A percentile compares a stretch with the other conserved stretches of the same genome.
phyloP scores from a whole-genome alignment of 208 protist genomes.

The Vickermania spadyakhi region DNA sequence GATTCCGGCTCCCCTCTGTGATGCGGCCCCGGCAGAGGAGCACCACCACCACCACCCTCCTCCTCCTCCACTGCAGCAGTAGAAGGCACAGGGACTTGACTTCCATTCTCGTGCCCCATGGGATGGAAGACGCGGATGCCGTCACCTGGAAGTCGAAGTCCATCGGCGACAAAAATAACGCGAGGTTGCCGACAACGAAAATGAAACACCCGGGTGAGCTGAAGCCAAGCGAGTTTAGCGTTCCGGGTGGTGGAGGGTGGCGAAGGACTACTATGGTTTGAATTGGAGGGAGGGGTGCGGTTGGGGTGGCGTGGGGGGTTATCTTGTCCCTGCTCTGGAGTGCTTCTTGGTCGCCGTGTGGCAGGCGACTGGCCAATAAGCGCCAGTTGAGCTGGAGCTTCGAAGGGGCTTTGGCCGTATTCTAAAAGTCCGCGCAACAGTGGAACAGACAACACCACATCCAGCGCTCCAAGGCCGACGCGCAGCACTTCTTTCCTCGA shows the following conservation, averaged over 20 bases:
- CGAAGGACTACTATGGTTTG: not conserved
- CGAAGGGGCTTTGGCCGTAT: conserved; percentile 54
- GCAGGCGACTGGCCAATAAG: conserved; percentile 75
- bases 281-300: not conserved
- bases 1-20: too few relatives aligned
- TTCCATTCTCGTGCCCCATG: not conserved
- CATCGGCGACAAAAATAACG: conserved; percentile 56
- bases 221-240: conserved; percentile 30
- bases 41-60: too few relatives aligned
- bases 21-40: too few relatives aligned
- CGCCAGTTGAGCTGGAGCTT: conserved; percentile 70
- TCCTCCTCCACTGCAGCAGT: too few relatives aligned
- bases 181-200: conserved; percentile 66
- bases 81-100: too few relatives aligned
- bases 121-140: too few relatives aligned
- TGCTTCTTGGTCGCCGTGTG: too few relatives aligned
- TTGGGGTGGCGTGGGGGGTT: not conserved
- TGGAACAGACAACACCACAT: conserved; percentile 48
- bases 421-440: conserved; percentile 53
- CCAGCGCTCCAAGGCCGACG: conserved; percentile 44
- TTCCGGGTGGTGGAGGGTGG: not conserved
- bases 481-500: conserved; percentile 37
- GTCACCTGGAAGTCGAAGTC: conserved; percentile 31
- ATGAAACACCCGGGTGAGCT: conserved; percentile 26
- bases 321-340: conserved; percentile 18